These are phyloP conservation scores for Scenedesmus sp. DNA, from an alignment of 163 green algal genomes.

Conservation along the genomic window DNA sequence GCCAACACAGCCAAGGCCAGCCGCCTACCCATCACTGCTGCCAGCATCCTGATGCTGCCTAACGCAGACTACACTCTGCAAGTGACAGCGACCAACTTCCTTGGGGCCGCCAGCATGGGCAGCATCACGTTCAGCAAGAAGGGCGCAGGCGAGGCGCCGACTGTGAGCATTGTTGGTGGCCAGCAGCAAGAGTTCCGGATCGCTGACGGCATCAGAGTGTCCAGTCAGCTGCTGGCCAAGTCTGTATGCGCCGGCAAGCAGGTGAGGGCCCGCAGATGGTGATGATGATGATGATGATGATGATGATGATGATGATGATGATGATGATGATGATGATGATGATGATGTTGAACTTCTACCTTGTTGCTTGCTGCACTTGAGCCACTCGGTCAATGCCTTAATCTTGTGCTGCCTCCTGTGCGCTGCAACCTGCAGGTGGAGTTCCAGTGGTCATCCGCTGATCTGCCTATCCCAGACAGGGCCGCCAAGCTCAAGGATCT, in stretches of 20 bases:
- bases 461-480: background rate
- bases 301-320: no score
- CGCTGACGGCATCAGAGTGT: background rate
- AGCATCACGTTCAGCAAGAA: conserved; percentile 16
- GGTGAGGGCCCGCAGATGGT: background rate
- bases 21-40: background rate
- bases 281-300: background rate
- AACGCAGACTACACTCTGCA: conserved; percentile 27
- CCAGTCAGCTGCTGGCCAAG: conserved; percentile 14
- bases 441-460: background rate
- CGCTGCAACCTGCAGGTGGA: background rate
- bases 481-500: background rate
- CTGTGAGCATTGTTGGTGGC: conserved; percentile 33
- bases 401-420: background rate
- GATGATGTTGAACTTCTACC: no score
- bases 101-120: background rate
- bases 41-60: background rate
- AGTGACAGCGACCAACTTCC: conserved; percentile 28
- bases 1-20: background rate
- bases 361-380: no score
- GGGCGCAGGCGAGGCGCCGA: background rate
- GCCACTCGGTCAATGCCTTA: no score
- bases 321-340: no score
- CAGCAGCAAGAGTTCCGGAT: conserved; percentile 25
- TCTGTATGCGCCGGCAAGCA: conserved; percentile 32